Evolutionary conservation across 352 stramenopile genomes (phyloP), one percentile per base, ranked within the genome.

Genomic region (Phytophthora ramorum): DNA sequence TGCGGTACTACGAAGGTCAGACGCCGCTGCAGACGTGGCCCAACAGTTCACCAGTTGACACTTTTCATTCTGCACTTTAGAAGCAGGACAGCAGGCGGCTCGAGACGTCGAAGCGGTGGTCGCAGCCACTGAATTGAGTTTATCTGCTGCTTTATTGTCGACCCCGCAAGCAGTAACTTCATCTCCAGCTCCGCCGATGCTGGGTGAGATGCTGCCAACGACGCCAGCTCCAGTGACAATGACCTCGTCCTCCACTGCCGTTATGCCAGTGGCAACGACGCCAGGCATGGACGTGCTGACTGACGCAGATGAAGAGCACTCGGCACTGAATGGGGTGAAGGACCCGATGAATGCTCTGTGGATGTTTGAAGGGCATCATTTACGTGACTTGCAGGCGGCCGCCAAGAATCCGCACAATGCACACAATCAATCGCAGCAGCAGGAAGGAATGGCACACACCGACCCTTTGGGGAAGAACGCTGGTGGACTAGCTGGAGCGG

Each of bases 321-420:
- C 50, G 16, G 35, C 22, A 20, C n/a, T 69, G 19, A 64, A 58
- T 22, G 63, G 54, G 17, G 46, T 58, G 7, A 79, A 80, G 48
- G 74, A 89, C 54, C 71, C 67, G 40, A 86, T 87, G 73, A 87
- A 88, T 4, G 83, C 83, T 17, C 60, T 92, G 45, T 89, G 81
- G 81, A 89, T 57, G 12, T 92, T 92, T 44, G 71, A 79, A 45
- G 83, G 83, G 2, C 83, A 92, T 57, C 70, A 61, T 3, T 57
- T 92, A 24, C 70, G 75, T 3, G 66, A 89, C 34, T 47, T 92
- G 22, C 71, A 73, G 50, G 50, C 76, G 3, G 76, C 76, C 1
- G 47, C 64, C 35, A 76, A 75, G 46, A 85, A 87, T 22, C 74
- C 76, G 30, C 63, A 75, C 26, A 69, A 74, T 53, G 10, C 13